Base-by-base conservation (phyloP, 2,329 filamentous ascomycete species). In the Fusarium xyrophilum region DNA sequence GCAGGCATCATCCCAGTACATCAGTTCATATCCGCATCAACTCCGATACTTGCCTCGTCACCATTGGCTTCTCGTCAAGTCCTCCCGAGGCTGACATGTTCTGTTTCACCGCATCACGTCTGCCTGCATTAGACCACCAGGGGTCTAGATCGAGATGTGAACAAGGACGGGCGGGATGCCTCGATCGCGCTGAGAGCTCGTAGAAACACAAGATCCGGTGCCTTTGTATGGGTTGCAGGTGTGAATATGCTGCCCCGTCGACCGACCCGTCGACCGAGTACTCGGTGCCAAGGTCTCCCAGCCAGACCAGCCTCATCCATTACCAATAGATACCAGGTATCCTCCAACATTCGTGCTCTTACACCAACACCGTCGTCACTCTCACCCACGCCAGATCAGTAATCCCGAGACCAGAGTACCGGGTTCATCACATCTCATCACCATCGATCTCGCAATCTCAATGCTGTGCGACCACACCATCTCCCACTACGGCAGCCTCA, bases 31-130 rank as follows among this genome's bases (percentile, higher is more conserved):
- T 51, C 47, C 60, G 52, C 35, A 43, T 51, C 33, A 51, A 59
- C 25, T 43, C 53, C 44, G 64, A 52, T 30, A 56, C 33, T 54
- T 55, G 44, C 44, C 56, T 52, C 53, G 39, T 57, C 48, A 46
- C 40, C 47, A 70, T 63, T 68, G 65, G 65, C 65, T 63, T 59
- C 21, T 27, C 47, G 43, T 46, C 54, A 51, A 53, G 51, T 58
- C 33, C 46, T 50, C 43, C 69, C 65, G 46, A 65, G 53, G 48
- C 65, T 64, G 60, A 36, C 59, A 56, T 56, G 39, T 51, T 55
- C 36, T 19, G 70, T 74, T 46, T 56, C 30, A 74, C 72, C 60
- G 74, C 72, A 74, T 74, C 72, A 60, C 44, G 72, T 63, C 56
- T 40, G 47, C 56, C 44, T 70, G 68, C 71, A 73, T 73, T 28